These are phyloP conservation scores for Calonectria henricotiae DNA, from an alignment of 2,329 filamentous ascomycete genomes.

Conservation along the genomic window DNA sequence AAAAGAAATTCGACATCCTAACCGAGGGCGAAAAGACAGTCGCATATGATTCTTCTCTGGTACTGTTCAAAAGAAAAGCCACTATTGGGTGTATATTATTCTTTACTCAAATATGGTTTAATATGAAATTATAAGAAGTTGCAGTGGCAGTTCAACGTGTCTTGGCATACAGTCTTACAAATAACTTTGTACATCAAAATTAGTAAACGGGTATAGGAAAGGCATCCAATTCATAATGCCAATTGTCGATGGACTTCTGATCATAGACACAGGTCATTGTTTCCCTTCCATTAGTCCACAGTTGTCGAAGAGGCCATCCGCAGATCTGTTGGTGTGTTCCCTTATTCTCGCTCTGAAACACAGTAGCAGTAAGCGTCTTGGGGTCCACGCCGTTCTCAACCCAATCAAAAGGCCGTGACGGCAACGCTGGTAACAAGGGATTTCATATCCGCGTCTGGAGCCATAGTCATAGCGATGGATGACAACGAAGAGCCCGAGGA, in stretches of 20 bases:
- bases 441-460: background rate
- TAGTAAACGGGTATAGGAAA: slow-evolving; percentile 18
- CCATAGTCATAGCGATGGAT: background rate
- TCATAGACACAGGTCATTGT: slow-evolving; percentile 4
- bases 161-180: background rate
- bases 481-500: background rate
- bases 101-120: no score
- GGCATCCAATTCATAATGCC: slow-evolving; percentile 15
- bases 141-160: no score
- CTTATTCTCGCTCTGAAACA: slow-evolving; percentile 5
- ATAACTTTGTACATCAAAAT: background rate
- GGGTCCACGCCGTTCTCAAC: slow-evolving; percentile 6
- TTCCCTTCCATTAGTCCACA: slow-evolving; percentile 1
- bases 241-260: slow-evolving; percentile 17
- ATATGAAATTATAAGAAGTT: no score
- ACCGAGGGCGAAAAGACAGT: no score
- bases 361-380: slow-evolving; percentile 5
- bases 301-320: slow-evolving; percentile 3
- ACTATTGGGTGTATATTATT: no score
- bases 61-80: no score
- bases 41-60: no score
- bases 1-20: no score
- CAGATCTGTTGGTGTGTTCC: slow-evolving; percentile 12
- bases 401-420: slow-evolving; percentile 16
- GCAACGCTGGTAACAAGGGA: slow-evolving; percentile 5